Base-by-base conservation (phyloP, 768 basidiomycete species). In the Pisolithus orientalis region DNA sequence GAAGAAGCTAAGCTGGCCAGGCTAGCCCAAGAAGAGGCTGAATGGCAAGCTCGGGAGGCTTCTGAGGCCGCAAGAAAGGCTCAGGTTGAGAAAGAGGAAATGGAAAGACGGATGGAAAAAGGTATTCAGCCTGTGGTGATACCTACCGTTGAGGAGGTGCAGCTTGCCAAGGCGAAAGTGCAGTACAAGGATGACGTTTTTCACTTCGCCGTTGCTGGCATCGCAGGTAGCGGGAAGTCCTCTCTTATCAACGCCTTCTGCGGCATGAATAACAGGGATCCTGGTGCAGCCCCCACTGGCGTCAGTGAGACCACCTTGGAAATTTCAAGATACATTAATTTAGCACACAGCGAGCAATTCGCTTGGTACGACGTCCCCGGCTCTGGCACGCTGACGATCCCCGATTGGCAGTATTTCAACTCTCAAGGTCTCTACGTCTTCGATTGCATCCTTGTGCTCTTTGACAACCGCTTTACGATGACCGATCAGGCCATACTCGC, bases 341-440 rank as follows among this genome's bases (percentile, higher is more conserved):
- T 60, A 2, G 54, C 57, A 16, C 59, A 54, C 6, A 43, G 55
- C 3, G 21, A 51, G 21, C 62, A 57, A 0, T 58, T 64, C 52
- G 61, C 64, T 37, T 72, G 70, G 70, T 71, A 66, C 13, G 71
- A 71, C 38, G 39, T 70, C 14, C 70, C 70, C 0, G 71, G 70
- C 16, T 68, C 71, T 9, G 67, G 68, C 10, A 72, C 70, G 2
- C 10, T 65, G 16, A 59, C 52, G n/a, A 62, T 65, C 24, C 58
- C 59, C 7, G 67, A 65, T 44, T 71, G 68, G 68, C 59, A 67
- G 21, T 72, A 72, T 49, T 72, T 72, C 59, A 70, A 71, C 21
- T 44, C 59, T 2, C 65, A 70, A 38, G 70, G 70, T 1, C 66
- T 72, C 13, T 72, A 66, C 24, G 59, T 68, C 43, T 71, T 72